Percentiles rank a stretch among this genome's conserved stretches.
Conservation (phyloP, 2,329 filamentous ascomycete genomes). For the Didymella lethalis region DNA sequence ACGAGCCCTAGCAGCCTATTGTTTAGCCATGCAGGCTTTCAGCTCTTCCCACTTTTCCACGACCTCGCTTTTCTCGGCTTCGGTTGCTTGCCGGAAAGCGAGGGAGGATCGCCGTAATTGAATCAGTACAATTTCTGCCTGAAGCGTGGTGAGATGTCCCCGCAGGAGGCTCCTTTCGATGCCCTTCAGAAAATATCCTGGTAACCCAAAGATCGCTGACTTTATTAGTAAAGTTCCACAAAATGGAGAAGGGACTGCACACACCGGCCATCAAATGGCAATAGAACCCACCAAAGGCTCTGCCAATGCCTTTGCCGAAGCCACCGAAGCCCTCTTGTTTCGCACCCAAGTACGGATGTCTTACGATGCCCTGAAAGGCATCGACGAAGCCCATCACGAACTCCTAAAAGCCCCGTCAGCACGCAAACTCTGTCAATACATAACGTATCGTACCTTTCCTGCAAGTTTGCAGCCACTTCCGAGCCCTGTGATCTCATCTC, state of each 20-base stretch:
- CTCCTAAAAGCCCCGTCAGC: constrained; percentile 53
- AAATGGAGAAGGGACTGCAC: background rate
- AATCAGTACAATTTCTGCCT: constrained; percentile 25
- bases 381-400: constrained; percentile 78
- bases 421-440: no score
- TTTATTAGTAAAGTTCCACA: background rate
- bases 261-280: constrained; percentile 24
- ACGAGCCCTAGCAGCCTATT: background rate
- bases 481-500: constrained; percentile 65
- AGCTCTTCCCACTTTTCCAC: constrained; percentile 11
- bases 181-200: constrained; percentile 25
- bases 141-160: constrained; percentile 21
- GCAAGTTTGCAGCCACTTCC: constrained; percentile 77
- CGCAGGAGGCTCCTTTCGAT: constrained; percentile 18
- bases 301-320: constrained; percentile 53
- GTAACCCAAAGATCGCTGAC: constrained; percentile 21
- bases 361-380: constrained; percentile 77
- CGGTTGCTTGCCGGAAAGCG: constrained; percentile 2
- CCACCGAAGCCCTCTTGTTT: constrained; percentile 69
- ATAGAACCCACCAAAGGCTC: constrained; percentile 33
- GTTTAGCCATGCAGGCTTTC: constrained; percentile 9
- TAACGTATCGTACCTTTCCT: constrained; percentile 55
- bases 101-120: constrained; percentile 18
- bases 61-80: constrained; percentile 12
- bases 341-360: constrained; percentile 73